Conservation (phyloP, 352 stramenopile genomes). For the Thraustochytrium sp. region DNA sequence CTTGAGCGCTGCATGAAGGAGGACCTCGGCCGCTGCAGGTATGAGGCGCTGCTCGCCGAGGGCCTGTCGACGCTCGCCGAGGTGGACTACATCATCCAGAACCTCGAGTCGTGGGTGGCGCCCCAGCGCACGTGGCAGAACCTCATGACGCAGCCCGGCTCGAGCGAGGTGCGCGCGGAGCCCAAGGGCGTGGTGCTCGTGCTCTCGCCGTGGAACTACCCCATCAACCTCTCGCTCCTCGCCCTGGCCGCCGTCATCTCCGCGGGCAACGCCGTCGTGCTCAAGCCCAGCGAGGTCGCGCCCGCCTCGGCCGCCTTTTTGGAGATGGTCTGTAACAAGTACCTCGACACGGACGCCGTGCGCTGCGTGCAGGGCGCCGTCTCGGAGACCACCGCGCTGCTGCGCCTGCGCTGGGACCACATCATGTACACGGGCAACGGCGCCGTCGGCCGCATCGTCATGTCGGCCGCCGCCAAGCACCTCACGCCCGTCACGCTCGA, state of each 20-base stretch:
- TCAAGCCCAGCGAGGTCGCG: conserved; percentile 84
- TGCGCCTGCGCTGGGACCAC: conserved; percentile 68
- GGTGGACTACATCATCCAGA: conserved; percentile 63
- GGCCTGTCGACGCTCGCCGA: conserved; percentile 58
- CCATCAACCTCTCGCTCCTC: conserved; percentile 66
- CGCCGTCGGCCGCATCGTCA: conserved; percentile 76
- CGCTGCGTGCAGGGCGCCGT: conserved; percentile 72
- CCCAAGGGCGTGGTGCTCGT: conserved; percentile 75
- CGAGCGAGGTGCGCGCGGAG: conserved; percentile 62
- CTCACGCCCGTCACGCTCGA: conserved; percentile 87
- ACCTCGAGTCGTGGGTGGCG: conserved; percentile 44
- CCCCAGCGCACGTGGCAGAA: conserved; percentile 63
- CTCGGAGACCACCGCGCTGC: conserved; percentile 69
- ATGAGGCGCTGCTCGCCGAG: conserved; percentile 62
- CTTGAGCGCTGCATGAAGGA: conserved; percentile 46
- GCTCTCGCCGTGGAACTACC: conserved; percentile 87
- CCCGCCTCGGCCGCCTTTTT: conserved; percentile 61
- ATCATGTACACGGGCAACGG: conserved; percentile 67
- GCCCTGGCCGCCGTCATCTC: conserved; percentile 68
- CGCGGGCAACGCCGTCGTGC: conserved; percentile 82
- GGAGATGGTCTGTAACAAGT: conserved; percentile 54
- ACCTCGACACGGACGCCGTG: conserved; percentile 67
- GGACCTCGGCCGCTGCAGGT: conserved; percentile 56
- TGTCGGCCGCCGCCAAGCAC: conserved; percentile 76
- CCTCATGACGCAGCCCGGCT: conserved; percentile 41